These are phyloP conservation scores for Dactylonectria estremocensis DNA, from an alignment of 2,329 filamentous ascomycete genomes.

Conservation along the genomic window DNA sequence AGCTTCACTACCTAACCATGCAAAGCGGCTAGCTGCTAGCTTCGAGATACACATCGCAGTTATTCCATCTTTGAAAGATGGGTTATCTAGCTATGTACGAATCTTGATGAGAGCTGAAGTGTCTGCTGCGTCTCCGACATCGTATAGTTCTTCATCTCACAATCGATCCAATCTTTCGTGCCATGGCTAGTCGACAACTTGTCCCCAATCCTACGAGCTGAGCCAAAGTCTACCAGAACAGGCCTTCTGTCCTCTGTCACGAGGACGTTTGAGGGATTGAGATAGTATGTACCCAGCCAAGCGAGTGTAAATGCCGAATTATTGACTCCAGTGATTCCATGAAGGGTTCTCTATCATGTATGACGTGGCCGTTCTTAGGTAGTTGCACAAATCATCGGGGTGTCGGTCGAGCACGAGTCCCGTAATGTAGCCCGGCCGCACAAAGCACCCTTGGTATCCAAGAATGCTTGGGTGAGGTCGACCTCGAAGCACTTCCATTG, in stretches of 20 bases:
- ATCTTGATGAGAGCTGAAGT: conserved; percentile 30
- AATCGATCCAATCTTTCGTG: conserved; percentile 30
- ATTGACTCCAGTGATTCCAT: conserved; percentile 29
- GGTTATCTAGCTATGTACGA: conserved; percentile 25
- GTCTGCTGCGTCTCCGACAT: conserved; percentile 32
- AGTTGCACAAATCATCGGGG: conserved; percentile 31
- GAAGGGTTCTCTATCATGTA: conserved; percentile 22
- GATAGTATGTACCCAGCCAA: conserved; percentile 36
- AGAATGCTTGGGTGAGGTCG: conserved; percentile 50
- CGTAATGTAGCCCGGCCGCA: conserved; percentile 44
- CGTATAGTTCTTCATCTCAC: conserved; percentile 32
- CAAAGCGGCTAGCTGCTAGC: conserved; percentile 17
- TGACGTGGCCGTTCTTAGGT: conserved; percentile 24
- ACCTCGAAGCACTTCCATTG: conserved; percentile 35
- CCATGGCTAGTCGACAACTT: conserved; percentile 30
- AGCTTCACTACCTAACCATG: conserved; percentile 3
- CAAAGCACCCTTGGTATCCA: conserved; percentile 48
- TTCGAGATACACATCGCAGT: conserved; percentile 14
- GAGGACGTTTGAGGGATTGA: conserved; percentile 35
- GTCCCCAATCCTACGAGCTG: conserved; percentile 28
- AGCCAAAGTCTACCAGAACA: conserved; percentile 32
- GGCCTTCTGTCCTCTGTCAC: conserved; percentile 27
- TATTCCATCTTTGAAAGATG: conserved; percentile 29
- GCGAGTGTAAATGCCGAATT: conserved; percentile 31
- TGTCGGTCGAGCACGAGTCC: conserved; percentile 45